Evolutionary conservation across 805 yeast genomes (phyloP).

Genomic region (Wickerhamomyces ciferrii): DNA sequence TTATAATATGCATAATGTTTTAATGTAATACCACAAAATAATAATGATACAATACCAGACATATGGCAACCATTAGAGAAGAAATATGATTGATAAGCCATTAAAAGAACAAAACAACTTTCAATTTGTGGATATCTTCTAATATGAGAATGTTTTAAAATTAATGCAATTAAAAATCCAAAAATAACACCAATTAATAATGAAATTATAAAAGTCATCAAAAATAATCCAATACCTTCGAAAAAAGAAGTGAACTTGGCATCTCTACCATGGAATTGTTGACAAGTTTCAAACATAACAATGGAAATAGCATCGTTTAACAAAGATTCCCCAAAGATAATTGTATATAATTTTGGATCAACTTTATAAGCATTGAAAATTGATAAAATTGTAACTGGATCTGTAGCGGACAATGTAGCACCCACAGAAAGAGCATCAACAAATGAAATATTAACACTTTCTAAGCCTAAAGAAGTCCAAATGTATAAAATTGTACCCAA

Average conservation of each 20-base stretch:
- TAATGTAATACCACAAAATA: constrained; percentile 94
- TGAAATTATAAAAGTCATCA: constrained; percentile 90
- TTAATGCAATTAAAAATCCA: constrained; percentile 84
- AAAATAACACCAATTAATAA: constrained; percentile 83
- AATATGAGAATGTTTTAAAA: constrained; percentile 87
- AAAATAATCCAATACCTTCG: constrained; percentile 89
- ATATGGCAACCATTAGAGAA: constrained; percentile 98
- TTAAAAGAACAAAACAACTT: constrained; percentile 82
- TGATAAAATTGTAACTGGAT: constrained; percentile 94
- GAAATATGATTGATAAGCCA: constrained; percentile 95
- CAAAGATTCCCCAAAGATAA: constrained; percentile 93
- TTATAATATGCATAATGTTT: constrained; percentile 96
- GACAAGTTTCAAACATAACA: constrained; percentile 98
- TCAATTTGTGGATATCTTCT: constrained; percentile 96
- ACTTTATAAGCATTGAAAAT: constrained; percentile 97
- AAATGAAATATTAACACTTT: constrained; percentile 81
- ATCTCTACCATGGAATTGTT: constrained; percentile 85
- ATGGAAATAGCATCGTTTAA: constrained; percentile 97
- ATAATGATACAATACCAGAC: constrained; percentile 95
- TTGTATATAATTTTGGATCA: constrained; percentile 95
- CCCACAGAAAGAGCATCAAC: constrained; percentile 98
- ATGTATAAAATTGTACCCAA: constrained; percentile 81
- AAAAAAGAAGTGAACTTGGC: constrained; percentile 74
- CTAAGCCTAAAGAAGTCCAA: constrained; percentile 91
- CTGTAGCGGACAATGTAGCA: constrained; percentile 96